These are phyloP conservation scores for Cryptosporidium baileyi DNA, from an alignment of 169 alveolate species.

Conservation along the genomic window DNA sequence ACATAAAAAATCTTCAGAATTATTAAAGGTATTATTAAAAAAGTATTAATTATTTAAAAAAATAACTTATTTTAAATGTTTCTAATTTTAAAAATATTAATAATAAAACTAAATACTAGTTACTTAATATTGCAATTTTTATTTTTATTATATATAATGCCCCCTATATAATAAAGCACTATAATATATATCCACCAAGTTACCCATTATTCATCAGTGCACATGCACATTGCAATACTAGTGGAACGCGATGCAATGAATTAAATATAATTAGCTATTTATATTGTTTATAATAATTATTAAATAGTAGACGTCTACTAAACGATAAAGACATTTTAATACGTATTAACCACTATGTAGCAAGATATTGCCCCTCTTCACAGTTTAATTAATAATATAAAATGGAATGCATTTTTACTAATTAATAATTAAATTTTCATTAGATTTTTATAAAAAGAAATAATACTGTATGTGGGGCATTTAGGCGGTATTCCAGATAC, in stretches of 20 bases:
- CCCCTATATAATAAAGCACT: too few species aligned
- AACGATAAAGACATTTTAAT: constrained; percentile 43
- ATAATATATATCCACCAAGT: constrained; percentile 61
- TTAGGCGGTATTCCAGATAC: constrained; percentile 18
- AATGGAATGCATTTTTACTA: not conserved
- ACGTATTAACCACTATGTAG: constrained; percentile 55
- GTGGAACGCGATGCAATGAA: constrained; percentile 65
- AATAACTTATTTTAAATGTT: not conserved
- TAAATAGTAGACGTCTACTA: constrained; percentile 54
- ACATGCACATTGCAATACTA: constrained; percentile 70
- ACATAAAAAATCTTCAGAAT: not conserved
- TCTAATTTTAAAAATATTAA: not conserved
- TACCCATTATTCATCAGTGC: constrained; percentile 69
- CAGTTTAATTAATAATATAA: not conserved
- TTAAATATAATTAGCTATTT: not conserved
- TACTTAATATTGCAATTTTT: too few species aligned
- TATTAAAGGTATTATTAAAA: not conserved
- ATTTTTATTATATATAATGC: too few species aligned
- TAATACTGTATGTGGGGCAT: constrained; percentile 64
- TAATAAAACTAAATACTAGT: too few species aligned
- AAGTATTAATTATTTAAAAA: not conserved
- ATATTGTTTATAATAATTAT: not conserved
- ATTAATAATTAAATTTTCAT: too few species aligned
- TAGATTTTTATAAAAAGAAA: too few species aligned
- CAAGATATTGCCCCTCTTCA: constrained; percentile 64